phyloP scores from a whole-genome alignment of 116 monocot genomes.

The Papilionanthe hybrid region DNA sequence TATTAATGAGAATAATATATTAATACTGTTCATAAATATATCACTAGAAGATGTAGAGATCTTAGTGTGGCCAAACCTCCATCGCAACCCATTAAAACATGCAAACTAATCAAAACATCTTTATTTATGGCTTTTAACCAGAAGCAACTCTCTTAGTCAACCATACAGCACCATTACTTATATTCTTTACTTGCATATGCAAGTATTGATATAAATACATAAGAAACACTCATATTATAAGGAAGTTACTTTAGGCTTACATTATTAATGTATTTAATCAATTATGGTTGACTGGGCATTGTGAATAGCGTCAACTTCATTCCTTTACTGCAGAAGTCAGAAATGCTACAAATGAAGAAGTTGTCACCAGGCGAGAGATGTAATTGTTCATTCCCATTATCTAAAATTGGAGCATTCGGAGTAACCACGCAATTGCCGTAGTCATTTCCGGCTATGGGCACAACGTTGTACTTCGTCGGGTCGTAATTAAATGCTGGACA shows the following conservation, averaged over 20 bases:
- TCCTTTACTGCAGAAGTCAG: slow-evolving; percentile 46
- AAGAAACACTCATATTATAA: no score
- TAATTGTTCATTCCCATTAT: slow-evolving; percentile 51
- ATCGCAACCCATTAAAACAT: no score
- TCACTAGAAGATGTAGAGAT: no score
- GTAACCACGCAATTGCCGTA: slow-evolving; percentile 38
- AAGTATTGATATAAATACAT: no score
- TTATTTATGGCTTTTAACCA: no score
- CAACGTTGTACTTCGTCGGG: slow-evolving; percentile 47
- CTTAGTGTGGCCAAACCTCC: no score
- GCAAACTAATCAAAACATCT: no score
- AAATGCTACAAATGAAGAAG: slow-evolving; percentile 68
- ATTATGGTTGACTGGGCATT: background rate
- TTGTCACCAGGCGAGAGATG: slow-evolving; percentile 36
- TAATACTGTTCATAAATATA: no score
- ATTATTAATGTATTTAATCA: no score
- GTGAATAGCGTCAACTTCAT: slow-evolving; percentile 56
- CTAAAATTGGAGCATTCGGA: slow-evolving; percentile 12
- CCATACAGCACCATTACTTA: background rate
- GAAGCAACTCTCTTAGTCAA: background rate
- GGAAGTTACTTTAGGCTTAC: no score
- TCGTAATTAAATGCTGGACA: slow-evolving; percentile 52
- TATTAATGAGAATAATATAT: no score
- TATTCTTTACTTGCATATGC: background rate
- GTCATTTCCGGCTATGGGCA: slow-evolving; percentile 28